These are phyloP conservation scores for Cordyceps fumosorosea DNA, from an alignment of 2,329 filamentous ascomycete species.

Conservation along the genomic window DNA sequence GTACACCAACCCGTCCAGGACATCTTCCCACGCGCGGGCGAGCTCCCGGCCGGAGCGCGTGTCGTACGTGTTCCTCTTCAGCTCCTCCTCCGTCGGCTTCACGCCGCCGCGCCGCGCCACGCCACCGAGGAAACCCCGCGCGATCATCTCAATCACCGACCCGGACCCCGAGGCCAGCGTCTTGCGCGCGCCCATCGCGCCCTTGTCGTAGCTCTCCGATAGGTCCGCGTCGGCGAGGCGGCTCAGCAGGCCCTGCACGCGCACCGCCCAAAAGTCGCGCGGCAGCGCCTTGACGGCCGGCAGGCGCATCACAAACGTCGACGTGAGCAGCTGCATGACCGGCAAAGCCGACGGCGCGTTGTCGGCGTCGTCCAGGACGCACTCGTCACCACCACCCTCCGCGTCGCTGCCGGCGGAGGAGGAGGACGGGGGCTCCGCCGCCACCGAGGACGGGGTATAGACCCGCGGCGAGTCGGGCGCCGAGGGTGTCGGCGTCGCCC, in stretches of 20 bases:
- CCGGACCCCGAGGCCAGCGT: conserved; percentile 67
- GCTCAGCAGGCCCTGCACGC: conserved; percentile 52
- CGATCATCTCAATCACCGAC: conserved; percentile 62
- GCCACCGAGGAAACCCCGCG: conserved; percentile 59
- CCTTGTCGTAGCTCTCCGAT: conserved; percentile 79
- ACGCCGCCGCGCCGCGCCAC: conserved; percentile 17
- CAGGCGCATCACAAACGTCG: conserved; percentile 56
- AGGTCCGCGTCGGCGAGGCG: conserved; percentile 61
- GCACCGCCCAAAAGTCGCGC: conserved; percentile 57
- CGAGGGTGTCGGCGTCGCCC: conserved; percentile 4
- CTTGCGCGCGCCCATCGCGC: conserved; percentile 65
- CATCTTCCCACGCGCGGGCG: conserved; percentile 58
- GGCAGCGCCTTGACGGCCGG: conserved; percentile 61
- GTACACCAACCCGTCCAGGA: conserved; percentile 60
- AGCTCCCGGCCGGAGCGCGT: conserved; percentile 53
- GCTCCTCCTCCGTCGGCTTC: conserved; percentile 1
- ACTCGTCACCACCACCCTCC: conserved; percentile 18
- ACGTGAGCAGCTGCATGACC: conserved; percentile 61
- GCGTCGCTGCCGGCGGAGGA: conserved; percentile 17
- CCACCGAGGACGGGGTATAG: background rate
- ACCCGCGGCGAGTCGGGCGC: conserved; percentile 1
- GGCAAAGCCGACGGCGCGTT: conserved; percentile 45
- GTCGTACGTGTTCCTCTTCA: conserved; percentile 42
- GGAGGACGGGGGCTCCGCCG: background rate
- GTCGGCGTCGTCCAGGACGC: background rate